These are phyloP conservation scores for Aurinia saxatilis DNA, from an alignment of 345 rosid species.

Conservation along the genomic window DNA sequence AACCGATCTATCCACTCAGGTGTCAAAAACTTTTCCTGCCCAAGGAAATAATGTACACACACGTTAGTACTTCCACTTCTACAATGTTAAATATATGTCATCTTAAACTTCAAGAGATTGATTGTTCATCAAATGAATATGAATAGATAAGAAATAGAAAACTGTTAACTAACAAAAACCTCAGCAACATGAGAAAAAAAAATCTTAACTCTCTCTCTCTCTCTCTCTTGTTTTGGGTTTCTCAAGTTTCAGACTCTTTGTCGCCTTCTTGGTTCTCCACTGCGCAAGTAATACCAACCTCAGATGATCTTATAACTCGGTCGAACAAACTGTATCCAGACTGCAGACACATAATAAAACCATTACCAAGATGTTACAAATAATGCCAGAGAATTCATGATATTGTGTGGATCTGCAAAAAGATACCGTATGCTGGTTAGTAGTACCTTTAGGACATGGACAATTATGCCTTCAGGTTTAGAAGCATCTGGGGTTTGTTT, in stretches of 20 bases:
- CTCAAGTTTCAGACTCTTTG: slow-evolving; percentile 35
- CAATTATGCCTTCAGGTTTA: slow-evolving; percentile 78
- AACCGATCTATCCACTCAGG: slow-evolving; percentile 78
- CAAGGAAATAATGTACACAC: neutral
- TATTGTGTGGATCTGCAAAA: neutral
- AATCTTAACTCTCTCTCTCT: no score
- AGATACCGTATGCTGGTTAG: neutral
- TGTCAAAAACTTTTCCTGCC: slow-evolving; percentile 75
- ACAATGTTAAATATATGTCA: no score
- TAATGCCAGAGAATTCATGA: no score
- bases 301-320: slow-evolving; percentile 85
- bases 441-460: slow-evolving; percentile 75
- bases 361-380: neutral
- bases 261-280: slow-evolving; percentile 31
- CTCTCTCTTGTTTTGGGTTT: slow-evolving; percentile 2
- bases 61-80: neutral
- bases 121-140: slow-evolving; percentile 20
- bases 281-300: slow-evolving; percentile 76
- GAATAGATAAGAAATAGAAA: neutral
- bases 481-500: slow-evolving; percentile 74
- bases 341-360: slow-evolving; percentile 35
- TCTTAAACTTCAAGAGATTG: no score
- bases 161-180: neutral
- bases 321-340: slow-evolving; percentile 70
- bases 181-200: slow-evolving; percentile 5